Evolutionary conservation across 805 yeast genomes (phyloP), one percentile per base, ranked within the genome.

Genomic region (Lachancea waltii): DNA sequence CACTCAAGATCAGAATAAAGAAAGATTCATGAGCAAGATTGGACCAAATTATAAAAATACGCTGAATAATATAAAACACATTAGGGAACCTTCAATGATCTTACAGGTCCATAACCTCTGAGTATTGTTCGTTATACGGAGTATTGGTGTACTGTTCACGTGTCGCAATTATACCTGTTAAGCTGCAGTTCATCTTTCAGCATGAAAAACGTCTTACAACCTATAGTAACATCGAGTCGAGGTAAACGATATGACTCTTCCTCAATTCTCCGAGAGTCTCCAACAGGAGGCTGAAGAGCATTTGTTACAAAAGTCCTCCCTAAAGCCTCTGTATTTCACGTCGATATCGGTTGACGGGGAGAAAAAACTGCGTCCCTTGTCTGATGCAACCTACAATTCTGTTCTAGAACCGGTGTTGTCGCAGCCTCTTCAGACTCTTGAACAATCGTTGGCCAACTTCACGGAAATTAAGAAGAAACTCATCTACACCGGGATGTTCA

Each of bases 401-500:
- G 59, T 75, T 22, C 65, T 75, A 30, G 51, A 58, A 9, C 75
- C 75, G 7, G 60, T 72, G 28, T 51, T 66, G 10, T 59, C 60
- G n/a, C 57, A 62, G 40, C 69, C 77, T 3, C 54, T 75, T 41
- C 63, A 58, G 16, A 65, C 65, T 37, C 58, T 74, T 36, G 51
- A 70, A 6, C 51, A 56, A 9, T 50, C 55, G 10, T 48, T 72
- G 30, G 53, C 56, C 6, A 36, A 54, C n/a, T 55, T 73, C 26
- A 55, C 60, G 7, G 44, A 43, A 4, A 53, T 70, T 11, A 57
- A 62, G 41, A 49, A 56, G 30, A 67, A 62, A 28, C 51, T 75
- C 31, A 42, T 53, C 19, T 58, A 64, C 31, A 72, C 78, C 1
- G 72, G 70, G 1, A 68, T 73, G 3, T 75, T 72, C 53, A 58